phyloP scores from a whole-genome alignment of 176 grass and related monocot genomes.

The Secale cereale region DNA sequence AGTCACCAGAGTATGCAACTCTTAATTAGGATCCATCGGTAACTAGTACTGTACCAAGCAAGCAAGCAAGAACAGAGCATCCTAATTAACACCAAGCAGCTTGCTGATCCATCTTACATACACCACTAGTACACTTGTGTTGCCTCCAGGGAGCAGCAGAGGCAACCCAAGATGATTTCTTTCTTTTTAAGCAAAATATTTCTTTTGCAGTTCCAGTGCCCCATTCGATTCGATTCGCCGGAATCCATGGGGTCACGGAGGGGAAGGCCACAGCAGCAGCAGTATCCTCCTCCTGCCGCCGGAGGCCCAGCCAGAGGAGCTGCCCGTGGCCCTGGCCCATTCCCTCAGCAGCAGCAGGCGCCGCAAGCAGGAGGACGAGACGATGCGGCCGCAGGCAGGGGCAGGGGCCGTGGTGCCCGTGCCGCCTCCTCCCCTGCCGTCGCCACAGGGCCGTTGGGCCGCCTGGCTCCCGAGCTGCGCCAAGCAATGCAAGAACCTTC shows the following conservation, averaged over 20 bases:
- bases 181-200: too few relatives aligned
- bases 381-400: slow-evolving; percentile 5
- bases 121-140: too few relatives aligned
- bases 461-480: slow-evolving; percentile 85
- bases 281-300: too few relatives aligned
- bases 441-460: slow-evolving; percentile 4
- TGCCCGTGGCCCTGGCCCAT: background rate
- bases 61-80: too few relatives aligned
- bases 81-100: too few relatives aligned
- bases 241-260: slow-evolving; percentile 49
- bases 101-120: too few relatives aligned
- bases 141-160: too few relatives aligned
- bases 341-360: slow-evolving; percentile 8
- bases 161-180: too few relatives aligned
- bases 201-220: too few relatives aligned
- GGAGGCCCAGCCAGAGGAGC: slow-evolving; percentile 16
- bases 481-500: slow-evolving; percentile 62
- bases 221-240: background rate
- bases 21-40: too few relatives aligned
- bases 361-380: slow-evolving; percentile 21
- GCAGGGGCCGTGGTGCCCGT: background rate
- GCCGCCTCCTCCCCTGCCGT: background rate
- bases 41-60: too few relatives aligned
- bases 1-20: too few relatives aligned
- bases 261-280: slow-evolving; percentile 11